Percentiles rank a stretch among this genome's conserved stretches.
Evolutionary conservation across 306 rosid species (phyloP).

Genomic region (Trifolium repens): DNA sequence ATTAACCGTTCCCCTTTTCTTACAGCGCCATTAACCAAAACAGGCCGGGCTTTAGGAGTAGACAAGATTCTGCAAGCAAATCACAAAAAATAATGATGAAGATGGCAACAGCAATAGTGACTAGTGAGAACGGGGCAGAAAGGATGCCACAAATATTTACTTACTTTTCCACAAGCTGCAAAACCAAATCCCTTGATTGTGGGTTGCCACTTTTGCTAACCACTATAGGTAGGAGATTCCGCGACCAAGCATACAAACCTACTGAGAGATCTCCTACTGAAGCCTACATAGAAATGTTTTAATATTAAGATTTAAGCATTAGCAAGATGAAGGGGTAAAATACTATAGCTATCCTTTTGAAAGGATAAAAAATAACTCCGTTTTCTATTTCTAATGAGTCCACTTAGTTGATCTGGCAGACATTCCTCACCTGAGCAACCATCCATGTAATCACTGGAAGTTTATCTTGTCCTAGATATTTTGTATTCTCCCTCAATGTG

Average conservation of each 20-base stretch:
- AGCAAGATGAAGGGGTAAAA: constrained; percentile 8
- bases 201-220: constrained; percentile 75
- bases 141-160: constrained; percentile 24
- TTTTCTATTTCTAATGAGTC: background rate
- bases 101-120: background rate
- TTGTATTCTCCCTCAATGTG: constrained; percentile 65
- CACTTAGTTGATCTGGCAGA: constrained; percentile 24
- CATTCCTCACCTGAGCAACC: constrained; percentile 70
- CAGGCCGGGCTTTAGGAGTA: constrained; percentile 76
- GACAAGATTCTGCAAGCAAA: constrained; percentile 75
- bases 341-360: background rate
- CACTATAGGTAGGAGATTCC: constrained; percentile 75
- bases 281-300: constrained; percentile 55
- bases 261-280: constrained; percentile 78
- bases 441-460: constrained; percentile 84
- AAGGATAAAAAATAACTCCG: constrained; percentile 5
- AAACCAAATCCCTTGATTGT: constrained; percentile 82
- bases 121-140: background rate
- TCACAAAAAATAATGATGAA: constrained; percentile 4
- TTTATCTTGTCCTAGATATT: constrained; percentile 94
- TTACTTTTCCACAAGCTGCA: constrained; percentile 90
- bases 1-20: constrained; percentile 91
- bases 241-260: constrained; percentile 88
- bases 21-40: constrained; percentile 81
- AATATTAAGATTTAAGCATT: constrained; percentile 1